Base-by-base conservation (phyloP, 768 basidiomycete genomes). In the Dioszegia hungarica region DNA sequence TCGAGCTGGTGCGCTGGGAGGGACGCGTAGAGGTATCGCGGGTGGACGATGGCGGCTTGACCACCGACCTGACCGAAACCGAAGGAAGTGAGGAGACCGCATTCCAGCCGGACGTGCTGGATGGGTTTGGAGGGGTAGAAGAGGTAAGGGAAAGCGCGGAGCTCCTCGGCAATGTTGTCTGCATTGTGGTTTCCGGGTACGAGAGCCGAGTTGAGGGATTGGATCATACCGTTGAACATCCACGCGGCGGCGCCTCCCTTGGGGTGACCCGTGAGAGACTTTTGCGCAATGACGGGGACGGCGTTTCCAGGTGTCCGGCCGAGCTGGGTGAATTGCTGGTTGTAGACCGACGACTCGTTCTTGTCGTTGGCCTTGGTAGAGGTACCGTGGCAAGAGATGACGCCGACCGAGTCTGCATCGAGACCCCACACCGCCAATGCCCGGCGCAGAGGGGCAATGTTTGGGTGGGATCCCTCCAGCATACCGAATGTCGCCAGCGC, bases 51-150 rank as follows among this genome's bases (percentile, higher is more conserved):
- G 62, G 93, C 82, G 40, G 86, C 88, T 55, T 85, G 88, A 53
- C 95, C 95, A 51, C 95, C 95, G 60, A 97, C 94, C 83, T 97
- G 95, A 68, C 95, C 93, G 80, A 98, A 98, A 62, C 95, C 94
- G 71, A 77, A 77, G 15, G 74, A 75, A 38, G 77, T 77, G 45
- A 77, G 61, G 37, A 77, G 61, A 70, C 72, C 77, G 43, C 67
- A 69, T 61, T 76, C 71, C 11, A 97, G 85, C 60, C 90, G 89
- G 66, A 97, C 93, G 4, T 94, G 97, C 72, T 91, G 84, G 64
- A 99, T 90, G 3, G 93, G 83, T 79, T 87, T 92, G 22, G 95
- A 99, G 6, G 94, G 95, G 87, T 95, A 99, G 84, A 99, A 84
- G 55, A 99, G 83, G 79, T 87, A 85, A 57, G 85, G 85, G 74